Evolutionary conservation across 2,329 filamentous ascomycete genomes (phyloP).

Genomic region (Aspergillaceae sp.): DNA sequence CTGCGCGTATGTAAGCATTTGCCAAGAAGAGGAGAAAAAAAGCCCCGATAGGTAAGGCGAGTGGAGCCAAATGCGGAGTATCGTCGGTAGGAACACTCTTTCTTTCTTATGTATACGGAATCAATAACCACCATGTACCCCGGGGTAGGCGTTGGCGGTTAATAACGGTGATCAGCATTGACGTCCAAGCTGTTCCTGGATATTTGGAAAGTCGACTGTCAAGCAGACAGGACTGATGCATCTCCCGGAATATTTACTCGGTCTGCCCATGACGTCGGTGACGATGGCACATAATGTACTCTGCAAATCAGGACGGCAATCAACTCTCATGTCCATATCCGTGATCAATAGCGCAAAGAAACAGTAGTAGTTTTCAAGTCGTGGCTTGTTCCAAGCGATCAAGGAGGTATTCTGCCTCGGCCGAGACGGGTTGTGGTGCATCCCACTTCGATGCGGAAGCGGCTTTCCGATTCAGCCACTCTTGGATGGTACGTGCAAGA

Average conservation of each 20-base stretch:
- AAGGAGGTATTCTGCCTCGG: constrained; percentile 18
- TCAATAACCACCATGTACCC: no score
- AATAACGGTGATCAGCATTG: no score
- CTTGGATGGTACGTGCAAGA: constrained; percentile 23
- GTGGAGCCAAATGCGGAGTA: constrained; percentile 16
- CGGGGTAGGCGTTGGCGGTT: no score
- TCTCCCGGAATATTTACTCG: neutral
- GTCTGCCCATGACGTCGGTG: neutral
- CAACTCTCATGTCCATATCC: neutral
- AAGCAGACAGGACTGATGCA: constrained; percentile 5
- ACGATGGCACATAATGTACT: neutral
- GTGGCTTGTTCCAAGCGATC: constrained; percentile 16
- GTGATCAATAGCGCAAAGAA: neutral
- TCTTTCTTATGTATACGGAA: no score
- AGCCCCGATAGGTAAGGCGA: constrained; percentile 6
- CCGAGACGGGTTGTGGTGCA: constrained; percentile 8
- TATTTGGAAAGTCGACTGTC: no score
- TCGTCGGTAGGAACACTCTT: neutral
- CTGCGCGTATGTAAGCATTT: constrained; percentile 4
- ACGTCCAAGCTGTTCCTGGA: no score
- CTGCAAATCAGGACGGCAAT: neutral
- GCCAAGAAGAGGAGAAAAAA: constrained; percentile 15
- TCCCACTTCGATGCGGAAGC: constrained; percentile 7
- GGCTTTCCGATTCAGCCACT: constrained; percentile 19
- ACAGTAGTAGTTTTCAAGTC: constrained; percentile 5